Evolutionary conservation across 257 asterid species (phyloP).

Genomic region (Rehmannia glutinosa): DNA sequence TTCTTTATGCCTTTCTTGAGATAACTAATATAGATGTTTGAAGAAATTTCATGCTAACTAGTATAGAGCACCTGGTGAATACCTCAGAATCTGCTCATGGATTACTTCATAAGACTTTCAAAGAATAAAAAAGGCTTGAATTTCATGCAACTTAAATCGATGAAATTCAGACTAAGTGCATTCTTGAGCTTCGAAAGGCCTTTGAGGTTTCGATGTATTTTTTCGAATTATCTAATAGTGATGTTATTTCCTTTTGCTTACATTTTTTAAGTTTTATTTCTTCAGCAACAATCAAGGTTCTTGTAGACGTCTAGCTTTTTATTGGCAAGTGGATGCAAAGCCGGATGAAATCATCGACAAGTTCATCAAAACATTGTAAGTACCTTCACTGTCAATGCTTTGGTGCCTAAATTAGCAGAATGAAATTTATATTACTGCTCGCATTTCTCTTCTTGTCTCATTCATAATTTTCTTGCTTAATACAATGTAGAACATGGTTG

Average conservation of each 20-base stretch:
- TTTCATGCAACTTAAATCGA: constrained; percentile 49
- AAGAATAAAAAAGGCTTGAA: constrained; percentile 60
- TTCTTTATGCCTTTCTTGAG: neutral
- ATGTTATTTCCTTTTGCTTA: constrained; percentile 6
- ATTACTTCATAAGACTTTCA: constrained; percentile 44
- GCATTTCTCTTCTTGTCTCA: no score
- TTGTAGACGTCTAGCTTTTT: constrained; percentile 1
- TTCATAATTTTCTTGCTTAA: no score
- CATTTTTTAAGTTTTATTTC: constrained; percentile 10
- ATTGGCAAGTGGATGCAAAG: constrained; percentile 59
- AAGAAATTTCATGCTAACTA: constrained; percentile 57
- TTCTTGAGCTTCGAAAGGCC: constrained; percentile 61
- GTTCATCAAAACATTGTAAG: no score
- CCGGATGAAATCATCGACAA: no score
- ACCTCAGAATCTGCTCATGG: constrained; percentile 50
- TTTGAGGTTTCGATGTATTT: constrained; percentile 47
- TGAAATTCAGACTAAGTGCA: constrained; percentile 46
- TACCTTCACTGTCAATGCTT: no score
- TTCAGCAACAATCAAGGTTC: constrained; percentile 60
- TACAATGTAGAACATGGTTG: no score
- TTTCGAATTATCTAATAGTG: neutral
- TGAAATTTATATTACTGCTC: no score
- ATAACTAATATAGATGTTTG: constrained; percentile 1
- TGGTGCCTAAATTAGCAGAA: no score
- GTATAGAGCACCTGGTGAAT: constrained; percentile 43